Evolutionary conservation across 1,139 yeast species (phyloP), one percentile per base, ranked within the genome.

Genomic region (Suhomyces taliae): DNA sequence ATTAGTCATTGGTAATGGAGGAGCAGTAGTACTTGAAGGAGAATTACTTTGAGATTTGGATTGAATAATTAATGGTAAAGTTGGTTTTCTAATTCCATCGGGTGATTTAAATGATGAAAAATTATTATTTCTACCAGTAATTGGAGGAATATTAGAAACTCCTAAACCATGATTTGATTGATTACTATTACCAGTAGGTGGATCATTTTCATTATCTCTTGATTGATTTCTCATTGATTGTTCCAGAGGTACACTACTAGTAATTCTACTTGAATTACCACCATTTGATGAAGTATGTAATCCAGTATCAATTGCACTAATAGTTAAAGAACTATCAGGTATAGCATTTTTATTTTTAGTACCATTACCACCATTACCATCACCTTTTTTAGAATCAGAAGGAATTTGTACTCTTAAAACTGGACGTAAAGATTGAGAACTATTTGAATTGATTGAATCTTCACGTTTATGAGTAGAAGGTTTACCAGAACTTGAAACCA

Each of bases 351-450:
- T 40, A 34, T 42, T 44, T 19, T 40, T 44, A 34, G 36, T 40
- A 29, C 32, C 32, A 29, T 11, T 11, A 29, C 7, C 32, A 29
- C 32, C 32, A 29, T 29, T 29, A 11, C 7, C 32, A 10, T 41
- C 39, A 4, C 47, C 48, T 27, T 61, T 53, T 49, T 70, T 71
- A 7, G 73, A 58, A 54, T 73, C 79, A 0, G 66, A 62, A 0
- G 83, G 83, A 34, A 78, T 78, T 59, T 77, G 81, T 10, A 79
- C 82, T 44, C 83, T 58, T 34, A 79, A 61, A 4, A 78, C 67
- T 1, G 83, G 83, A 43, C 83, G 61, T 32, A 69, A 70, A 2
- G 53, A 44, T 35, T 48, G 52, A 7, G 50, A 45, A 32, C 45
- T 34, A 37, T 29, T 43, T 39, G 53, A 47, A 15, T 38, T 47